Evolutionary conservation across 2,329 filamentous ascomycete species (phyloP).

Genomic region (Sporothrix variecibatus): DNA sequence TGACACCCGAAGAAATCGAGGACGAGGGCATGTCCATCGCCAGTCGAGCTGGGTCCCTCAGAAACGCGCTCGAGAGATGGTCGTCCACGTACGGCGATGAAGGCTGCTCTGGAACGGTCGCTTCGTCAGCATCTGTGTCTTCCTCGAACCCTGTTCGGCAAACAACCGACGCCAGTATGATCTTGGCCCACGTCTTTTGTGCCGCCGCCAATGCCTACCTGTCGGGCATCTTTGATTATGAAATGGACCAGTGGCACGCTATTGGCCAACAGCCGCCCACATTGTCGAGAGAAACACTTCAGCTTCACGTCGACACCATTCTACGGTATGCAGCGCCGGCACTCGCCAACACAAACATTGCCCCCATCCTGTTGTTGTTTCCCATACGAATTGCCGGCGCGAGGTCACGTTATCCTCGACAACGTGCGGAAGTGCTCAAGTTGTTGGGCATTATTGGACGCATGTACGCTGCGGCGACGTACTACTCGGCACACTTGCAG

Average conservation of each 20-base stretch:
- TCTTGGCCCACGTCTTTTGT: background rate
- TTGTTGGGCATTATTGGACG: background rate
- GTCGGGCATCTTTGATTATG: conserved; percentile 13
- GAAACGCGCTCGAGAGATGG: background rate
- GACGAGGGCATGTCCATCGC: background rate
- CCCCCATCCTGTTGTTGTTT: conserved; percentile 2
- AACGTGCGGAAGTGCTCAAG: background rate
- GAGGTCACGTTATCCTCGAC: background rate
- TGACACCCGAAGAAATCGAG: background rate
- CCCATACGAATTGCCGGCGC: background rate
- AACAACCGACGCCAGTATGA: conserved; percentile 1
- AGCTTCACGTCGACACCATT: conserved; percentile 6
- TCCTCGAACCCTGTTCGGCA: background rate
- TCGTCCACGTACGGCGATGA: background rate
- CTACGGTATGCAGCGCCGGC: background rate
- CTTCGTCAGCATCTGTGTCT: background rate
- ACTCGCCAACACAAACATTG: conserved; percentile 1
- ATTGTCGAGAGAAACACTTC: background rate
- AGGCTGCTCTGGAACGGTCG: background rate
- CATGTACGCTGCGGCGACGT: conserved; percentile 6
- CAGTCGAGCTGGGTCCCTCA: background rate
- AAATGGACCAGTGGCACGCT: conserved; percentile 13
- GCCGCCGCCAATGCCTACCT: conserved; percentile 4
- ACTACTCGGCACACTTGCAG: conserved; percentile 1
- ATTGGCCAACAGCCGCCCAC: background rate